Evolutionary conservation across 1,139 yeast genomes (phyloP).

Genomic region (Yamadazyma taylorii): DNA sequence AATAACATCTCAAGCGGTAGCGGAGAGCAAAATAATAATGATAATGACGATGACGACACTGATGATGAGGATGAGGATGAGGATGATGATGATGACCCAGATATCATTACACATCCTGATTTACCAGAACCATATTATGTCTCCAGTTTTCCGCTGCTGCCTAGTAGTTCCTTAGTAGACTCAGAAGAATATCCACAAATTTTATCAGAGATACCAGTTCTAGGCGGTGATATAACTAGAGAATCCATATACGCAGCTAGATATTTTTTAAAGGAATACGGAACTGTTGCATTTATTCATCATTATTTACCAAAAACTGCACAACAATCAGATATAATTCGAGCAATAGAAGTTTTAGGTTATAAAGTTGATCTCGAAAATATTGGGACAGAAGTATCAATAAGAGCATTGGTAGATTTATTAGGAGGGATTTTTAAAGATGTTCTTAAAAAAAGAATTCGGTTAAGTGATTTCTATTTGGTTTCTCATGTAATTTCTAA

Average conservation of each 20-base stretch:
- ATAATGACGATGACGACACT: not conserved
- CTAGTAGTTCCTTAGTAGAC: conserved; percentile 1
- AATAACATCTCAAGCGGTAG: too few species aligned
- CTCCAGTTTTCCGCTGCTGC: not conserved
- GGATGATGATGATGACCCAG: not conserved
- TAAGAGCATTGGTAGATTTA: conserved; percentile 42
- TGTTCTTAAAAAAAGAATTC: conserved; percentile 54
- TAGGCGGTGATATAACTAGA: not conserved
- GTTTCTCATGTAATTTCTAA: conserved; percentile 60
- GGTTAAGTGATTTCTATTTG: conserved; percentile 52
- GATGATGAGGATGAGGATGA: conserved; percentile 1
- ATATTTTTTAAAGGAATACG: conserved; percentile 57
- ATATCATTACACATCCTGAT: conserved; percentile 1
- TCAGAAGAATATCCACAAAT: not conserved
- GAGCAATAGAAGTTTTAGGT: conserved; percentile 51
- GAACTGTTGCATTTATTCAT: conserved; percentile 58
- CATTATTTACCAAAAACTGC: conserved; percentile 62
- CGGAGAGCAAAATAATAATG: not conserved
- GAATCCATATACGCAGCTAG: conserved; percentile 44
- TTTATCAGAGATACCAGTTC: not conserved
- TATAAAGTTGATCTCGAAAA: conserved; percentile 40
- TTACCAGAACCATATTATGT: not conserved
- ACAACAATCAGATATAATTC: conserved; percentile 50
- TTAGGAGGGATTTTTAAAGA: conserved; percentile 62
- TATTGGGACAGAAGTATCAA: conserved; percentile 25